Conservation (phyloP, 2,329 filamentous ascomycete species). For the Xylariaceae sp. region DNA sequence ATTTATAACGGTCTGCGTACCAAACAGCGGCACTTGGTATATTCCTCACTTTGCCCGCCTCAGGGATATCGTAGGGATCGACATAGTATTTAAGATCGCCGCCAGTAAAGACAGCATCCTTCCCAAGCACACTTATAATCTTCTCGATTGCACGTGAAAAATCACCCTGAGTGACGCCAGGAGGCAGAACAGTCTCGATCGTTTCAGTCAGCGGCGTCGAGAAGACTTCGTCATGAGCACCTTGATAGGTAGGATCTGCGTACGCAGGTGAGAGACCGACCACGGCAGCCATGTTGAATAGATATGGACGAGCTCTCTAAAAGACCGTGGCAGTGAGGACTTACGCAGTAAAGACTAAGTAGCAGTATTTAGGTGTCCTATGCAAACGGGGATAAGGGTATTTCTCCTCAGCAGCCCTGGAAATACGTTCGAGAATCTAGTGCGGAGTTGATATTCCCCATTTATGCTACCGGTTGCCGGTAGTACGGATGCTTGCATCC, state of each 20-base stretch:
- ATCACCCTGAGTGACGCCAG: constrained; percentile 44
- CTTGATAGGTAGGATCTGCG: constrained; percentile 48
- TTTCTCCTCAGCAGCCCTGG: constrained; percentile 12
- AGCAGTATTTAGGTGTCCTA: neutral
- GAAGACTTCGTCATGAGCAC: constrained; percentile 49
- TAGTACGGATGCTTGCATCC: constrained; percentile 8
- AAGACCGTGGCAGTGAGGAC: too few species aligned
- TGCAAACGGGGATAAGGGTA: constrained; percentile 1
- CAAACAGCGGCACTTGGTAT: constrained; percentile 52
- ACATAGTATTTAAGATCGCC: constrained; percentile 50
- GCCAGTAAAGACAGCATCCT: constrained; percentile 47
- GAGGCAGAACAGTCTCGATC: constrained; percentile 47
- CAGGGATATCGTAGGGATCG: constrained; percentile 53
- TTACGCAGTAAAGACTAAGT: too few species aligned
- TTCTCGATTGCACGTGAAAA: constrained; percentile 47
- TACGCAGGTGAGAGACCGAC: constrained; percentile 39
- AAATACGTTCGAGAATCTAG: constrained; percentile 6
- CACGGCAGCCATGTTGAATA: constrained; percentile 19
- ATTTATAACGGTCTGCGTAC: constrained; percentile 27
- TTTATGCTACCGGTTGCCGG: constrained; percentile 28
- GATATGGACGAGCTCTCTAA: neutral
- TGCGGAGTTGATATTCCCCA: constrained; percentile 17
- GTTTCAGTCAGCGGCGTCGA: constrained; percentile 46
- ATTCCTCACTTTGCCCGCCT: constrained; percentile 45
- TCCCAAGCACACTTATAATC: constrained; percentile 44